Percentiles rank a stretch among this genome's conserved stretches.
phyloP scores from a whole-genome alignment of 495 filamentous ascomycete species.

The Xylaria sp. region DNA sequence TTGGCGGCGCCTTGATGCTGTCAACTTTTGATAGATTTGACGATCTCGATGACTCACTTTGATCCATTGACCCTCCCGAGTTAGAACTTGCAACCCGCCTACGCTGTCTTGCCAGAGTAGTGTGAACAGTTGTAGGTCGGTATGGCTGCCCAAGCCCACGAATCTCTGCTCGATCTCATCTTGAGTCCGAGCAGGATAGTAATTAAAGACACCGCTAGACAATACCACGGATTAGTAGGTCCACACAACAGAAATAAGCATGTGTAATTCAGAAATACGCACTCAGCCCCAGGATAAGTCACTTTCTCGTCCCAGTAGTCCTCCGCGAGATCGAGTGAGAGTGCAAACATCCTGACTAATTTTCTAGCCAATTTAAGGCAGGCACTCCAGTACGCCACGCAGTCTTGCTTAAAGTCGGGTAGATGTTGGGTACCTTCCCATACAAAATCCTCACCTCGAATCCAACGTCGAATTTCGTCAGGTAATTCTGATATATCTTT shows the following conservation, averaged over 20 bases:
- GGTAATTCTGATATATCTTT: constrained; percentile 43
- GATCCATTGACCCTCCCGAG: constrained; percentile 60
- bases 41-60: constrained; percentile 43
- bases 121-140: constrained; percentile 65
- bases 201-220: constrained; percentile 49
- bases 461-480: constrained; percentile 45
- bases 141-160: constrained; percentile 63
- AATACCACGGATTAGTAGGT: neutral
- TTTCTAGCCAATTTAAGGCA: constrained; percentile 56
- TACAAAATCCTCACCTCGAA: constrained; percentile 52
- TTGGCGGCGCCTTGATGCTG: constrained; percentile 48
- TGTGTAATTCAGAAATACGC: neutral
- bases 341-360: constrained; percentile 57
- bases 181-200: constrained; percentile 53
- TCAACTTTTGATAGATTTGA: neutral
- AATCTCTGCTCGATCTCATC: constrained; percentile 42
- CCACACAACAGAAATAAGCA: neutral
- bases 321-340: constrained; percentile 56
- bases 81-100: constrained; percentile 62
- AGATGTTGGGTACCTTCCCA: constrained; percentile 54
- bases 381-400: constrained; percentile 53
- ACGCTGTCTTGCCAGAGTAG: constrained; percentile 63
- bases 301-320: constrained; percentile 59
- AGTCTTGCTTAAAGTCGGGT: constrained; percentile 54
- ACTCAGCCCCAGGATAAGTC: constrained; percentile 57